A percentile compares a stretch with the other conserved stretches of the same genome.
Conservation (phyloP, 148 eudicot genomes). For the Chenopodium quinoa region DNA sequence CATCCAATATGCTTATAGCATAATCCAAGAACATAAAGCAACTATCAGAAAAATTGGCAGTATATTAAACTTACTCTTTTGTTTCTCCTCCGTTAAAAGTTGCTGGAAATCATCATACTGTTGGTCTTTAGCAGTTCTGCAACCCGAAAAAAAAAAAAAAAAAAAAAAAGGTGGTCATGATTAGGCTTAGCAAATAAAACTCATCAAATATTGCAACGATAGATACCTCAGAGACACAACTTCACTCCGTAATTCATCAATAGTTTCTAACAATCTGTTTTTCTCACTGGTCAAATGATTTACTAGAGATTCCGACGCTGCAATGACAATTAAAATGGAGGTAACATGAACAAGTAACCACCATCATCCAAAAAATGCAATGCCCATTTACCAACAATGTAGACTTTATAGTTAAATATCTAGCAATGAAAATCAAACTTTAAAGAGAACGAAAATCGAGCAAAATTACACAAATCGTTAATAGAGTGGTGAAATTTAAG, state of each 20-base stretch:
- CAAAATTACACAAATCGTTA: not conserved
- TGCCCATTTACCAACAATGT: not conserved
- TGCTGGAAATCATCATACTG: conserved; percentile 43
- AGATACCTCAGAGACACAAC: conserved; percentile 47
- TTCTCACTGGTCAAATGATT: conserved; percentile 52
- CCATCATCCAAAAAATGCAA: not conserved
- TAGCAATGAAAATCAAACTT: not conserved
- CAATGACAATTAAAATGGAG: conserved; percentile 20
- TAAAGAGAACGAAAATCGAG: not conserved
- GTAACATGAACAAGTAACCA: not conserved
- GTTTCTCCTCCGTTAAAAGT: conserved; percentile 51
- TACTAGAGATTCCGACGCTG: conserved; percentile 64
- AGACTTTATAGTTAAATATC: not conserved
- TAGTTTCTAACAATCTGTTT: conserved; percentile 39
- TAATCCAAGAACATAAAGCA: not conserved
- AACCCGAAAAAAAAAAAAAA: conserved; percentile 1
- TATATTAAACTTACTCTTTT: conserved; percentile 56
- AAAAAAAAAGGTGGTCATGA: not conserved
- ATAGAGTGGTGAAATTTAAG: not conserved
- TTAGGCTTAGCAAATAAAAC: not conserved
- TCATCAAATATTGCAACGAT: not conserved
- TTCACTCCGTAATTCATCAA: conserved; percentile 47
- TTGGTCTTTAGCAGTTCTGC: conserved; percentile 57
- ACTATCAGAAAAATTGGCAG: not conserved
- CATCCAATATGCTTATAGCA: not conserved